Conservation (phyloP, 2,329 filamentous ascomycete species). For the Macrophomina tecta region DNA sequence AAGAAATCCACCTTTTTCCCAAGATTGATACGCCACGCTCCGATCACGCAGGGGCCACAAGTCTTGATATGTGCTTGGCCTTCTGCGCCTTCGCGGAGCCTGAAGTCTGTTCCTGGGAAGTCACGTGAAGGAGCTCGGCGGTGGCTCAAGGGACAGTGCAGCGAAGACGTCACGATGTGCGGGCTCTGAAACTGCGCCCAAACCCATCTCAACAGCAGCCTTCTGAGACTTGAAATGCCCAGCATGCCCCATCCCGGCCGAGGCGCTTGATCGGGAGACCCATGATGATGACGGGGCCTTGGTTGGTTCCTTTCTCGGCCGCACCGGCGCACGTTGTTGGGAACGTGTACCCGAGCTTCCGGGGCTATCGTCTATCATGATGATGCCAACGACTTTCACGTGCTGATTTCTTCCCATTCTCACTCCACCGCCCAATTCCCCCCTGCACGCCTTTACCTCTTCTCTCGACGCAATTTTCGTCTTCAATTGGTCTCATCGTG, state of each 20-base stretch:
- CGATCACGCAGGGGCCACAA: constrained; percentile 11
- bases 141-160: not conserved
- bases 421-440: not conserved
- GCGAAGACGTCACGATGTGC: not conserved
- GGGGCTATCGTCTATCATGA: not conserved
- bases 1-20: constrained; percentile 8
- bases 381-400: constrained; percentile 19
- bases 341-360: not conserved
- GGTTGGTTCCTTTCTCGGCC: not conserved
- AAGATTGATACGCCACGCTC: not conserved
- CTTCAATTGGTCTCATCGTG: not conserved
- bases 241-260: not conserved
- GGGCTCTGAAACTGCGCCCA: not conserved
- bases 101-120: not conserved
- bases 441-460: not conserved
- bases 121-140: too few relatives aligned
- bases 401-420: not conserved
- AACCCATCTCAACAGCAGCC: not conserved
- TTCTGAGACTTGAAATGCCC: not conserved
- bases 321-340: not conserved
- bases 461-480: not conserved
- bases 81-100: not conserved
- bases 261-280: not conserved
- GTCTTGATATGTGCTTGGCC: not conserved
- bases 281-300: not conserved